Evolutionary conservation across 176 grass and related monocot species (phyloP).

Genomic region (Oryza glaberrima): DNA sequence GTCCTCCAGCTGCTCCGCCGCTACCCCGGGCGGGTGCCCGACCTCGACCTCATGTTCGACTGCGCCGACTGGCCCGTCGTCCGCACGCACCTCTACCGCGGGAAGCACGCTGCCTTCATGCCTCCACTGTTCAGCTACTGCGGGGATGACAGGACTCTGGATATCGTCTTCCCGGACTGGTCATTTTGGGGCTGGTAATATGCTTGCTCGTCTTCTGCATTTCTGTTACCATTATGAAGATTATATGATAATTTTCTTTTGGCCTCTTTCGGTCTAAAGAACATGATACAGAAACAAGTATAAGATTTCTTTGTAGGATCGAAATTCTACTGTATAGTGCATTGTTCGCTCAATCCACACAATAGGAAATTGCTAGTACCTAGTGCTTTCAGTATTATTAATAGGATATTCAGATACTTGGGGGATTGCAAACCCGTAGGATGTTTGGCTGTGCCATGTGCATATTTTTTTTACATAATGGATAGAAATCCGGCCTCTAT

Average conservation of each 20-base stretch:
- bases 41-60: constrained; percentile 97
- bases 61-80: constrained; percentile 81
- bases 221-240: not conserved
- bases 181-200: constrained; percentile 98
- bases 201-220: constrained; percentile 3
- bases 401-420: not conserved
- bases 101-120: constrained; percentile 39
- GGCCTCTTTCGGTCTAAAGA: not conserved
- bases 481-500: no score
- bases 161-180: constrained; percentile 94
- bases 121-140: constrained; percentile 82
- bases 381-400: not conserved
- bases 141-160: constrained; percentile 60
- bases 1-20: constrained; percentile 84
- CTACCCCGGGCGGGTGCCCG: constrained; percentile 74
- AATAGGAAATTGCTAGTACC: not conserved
- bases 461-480: no score
- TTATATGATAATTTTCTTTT: not conserved
- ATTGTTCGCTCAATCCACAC: not conserved
- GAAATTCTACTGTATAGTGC: not conserved
- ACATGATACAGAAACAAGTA: not conserved
- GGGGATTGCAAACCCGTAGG: not conserved
- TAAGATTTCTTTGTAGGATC: not conserved
- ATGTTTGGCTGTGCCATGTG: not conserved
- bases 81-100: constrained; percentile 42